These are phyloP conservation scores for Epichloe elymi DNA, from an alignment of 2,329 filamentous ascomycete species.

Conservation along the genomic window DNA sequence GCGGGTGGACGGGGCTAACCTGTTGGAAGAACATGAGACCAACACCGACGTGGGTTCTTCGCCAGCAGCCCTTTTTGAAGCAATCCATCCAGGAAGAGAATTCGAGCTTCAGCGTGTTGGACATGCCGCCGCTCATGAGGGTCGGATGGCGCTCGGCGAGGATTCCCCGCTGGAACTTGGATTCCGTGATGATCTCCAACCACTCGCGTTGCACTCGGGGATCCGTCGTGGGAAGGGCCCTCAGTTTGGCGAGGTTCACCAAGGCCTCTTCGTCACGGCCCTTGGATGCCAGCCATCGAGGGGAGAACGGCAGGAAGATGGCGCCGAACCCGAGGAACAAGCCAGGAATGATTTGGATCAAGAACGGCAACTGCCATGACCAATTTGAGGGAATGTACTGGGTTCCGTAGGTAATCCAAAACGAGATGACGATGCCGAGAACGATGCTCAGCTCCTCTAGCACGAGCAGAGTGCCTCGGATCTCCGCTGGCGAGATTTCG, in stretches of 20 bases:
- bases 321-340: conserved; percentile 13
- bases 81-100: conserved; percentile 35
- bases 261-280: conserved; percentile 15
- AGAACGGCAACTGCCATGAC: conserved; percentile 18
- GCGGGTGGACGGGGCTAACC: conserved; percentile 15
- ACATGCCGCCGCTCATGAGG: conserved; percentile 20
- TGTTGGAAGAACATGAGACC: conserved; percentile 46
- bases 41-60: conserved; percentile 30
- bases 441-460: conserved; percentile 24
- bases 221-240: conserved; percentile 11
- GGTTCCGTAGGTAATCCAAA: conserved; percentile 20
- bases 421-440: conserved; percentile 17
- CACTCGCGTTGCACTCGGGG: conserved; percentile 12
- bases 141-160: conserved; percentile 21
- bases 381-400: conserved; percentile 13
- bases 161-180: conserved; percentile 12
- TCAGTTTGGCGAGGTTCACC: conserved; percentile 11
- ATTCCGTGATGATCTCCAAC: conserved; percentile 15
- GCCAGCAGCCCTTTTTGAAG: conserved; percentile 35
- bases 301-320: conserved; percentile 15
- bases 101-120: conserved; percentile 30
- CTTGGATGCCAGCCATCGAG: conserved; percentile 15
- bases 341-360: conserved; percentile 17
- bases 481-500: conserved; percentile 33
- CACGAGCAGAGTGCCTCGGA: conserved; percentile 32